Base-by-base conservation (phyloP, 2,329 filamentous ascomycete species). In the Curvularia eragrostidis region DNA sequence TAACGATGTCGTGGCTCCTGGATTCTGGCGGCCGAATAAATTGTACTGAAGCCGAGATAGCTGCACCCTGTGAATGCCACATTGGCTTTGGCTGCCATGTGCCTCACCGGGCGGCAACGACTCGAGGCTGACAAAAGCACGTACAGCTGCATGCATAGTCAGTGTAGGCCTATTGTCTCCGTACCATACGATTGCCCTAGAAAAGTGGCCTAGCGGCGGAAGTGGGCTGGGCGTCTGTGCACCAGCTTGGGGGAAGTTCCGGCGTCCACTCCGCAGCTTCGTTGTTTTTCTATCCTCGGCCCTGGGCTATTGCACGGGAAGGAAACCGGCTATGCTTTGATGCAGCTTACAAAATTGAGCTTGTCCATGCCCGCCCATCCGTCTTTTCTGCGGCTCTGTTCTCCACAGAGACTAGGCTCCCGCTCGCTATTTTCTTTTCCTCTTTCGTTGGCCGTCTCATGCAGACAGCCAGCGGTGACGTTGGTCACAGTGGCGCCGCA, bases 21-120 rank as follows among this genome's bases (percentile, higher is more conserved):
- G 75, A 5, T 81, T 81, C 66, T 82, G 80, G 80, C 76, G 74
- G 63, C 79, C 79, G 12, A 74, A 81, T 61, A 78, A 63, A 53
- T 58, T 82, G 57, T 82, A 82, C 65, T 82, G 72, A 79, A 13
- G 9, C 32, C 38, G 36, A 32, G 15, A 41, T 23, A 36, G 42
- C 34, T 38, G 18, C 42, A 23, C 36, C 26, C 28, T 26, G 26
- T 42, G 41, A 19, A 34, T 30, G 34, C 39, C 30, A 50, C 30
- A 49, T 48, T 52, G 36, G 7, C 21, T 48, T 32, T 26, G 21
- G 42, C 39, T 32, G 26, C 19, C 26, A 30, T 30, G 15, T 15
- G 8, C 9, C 49, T 34, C 28, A 43, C 28, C 30, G 28, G 8
- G 10, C 6, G 34, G 15, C 32, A 26, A 49, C 13, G 19, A 26